Base-by-base conservation (phyloP, 2,329 filamentous ascomycete genomes). In the Scedosporium boydii region DNA sequence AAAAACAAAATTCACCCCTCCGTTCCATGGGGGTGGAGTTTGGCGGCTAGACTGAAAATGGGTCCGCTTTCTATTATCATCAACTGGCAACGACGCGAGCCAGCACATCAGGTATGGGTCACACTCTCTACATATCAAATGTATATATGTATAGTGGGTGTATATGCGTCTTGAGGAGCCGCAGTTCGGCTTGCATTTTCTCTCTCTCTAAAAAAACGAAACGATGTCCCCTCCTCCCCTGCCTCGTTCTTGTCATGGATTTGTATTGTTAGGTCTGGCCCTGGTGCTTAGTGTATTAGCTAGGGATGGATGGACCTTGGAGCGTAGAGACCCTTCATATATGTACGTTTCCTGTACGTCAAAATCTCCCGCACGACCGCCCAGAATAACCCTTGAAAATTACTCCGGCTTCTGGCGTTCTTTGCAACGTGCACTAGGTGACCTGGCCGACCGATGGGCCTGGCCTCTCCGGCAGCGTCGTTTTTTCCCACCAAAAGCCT, bases 31-130 rank as follows among this genome's bases (percentile, higher is more conserved):
- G 59, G 46, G 46, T 41, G 48, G 26, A 55, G 16, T 42, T 44
- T 51, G 58, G 27, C 51, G 23, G 38, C 53, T 57, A 62, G 53
- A 26, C 51, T 58, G 34, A 23, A 38, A 59, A 59, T 29, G 29
- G 61, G 61, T 16, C 56, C 56, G 10, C 41, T 55, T 53, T 23
- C n/a, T 42, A 38, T 26, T 58, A 58, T 58, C n/a, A 85, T 87
- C 82, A 86, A 93, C 87, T 93, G 90, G 90, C 84, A 84, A 86
- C 82, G 82, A 88, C 82, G 81, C 80, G 87, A 87, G 91, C 91
- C 91, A 96, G 82, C 91, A 89, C 91, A 96, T 92, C 90, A 90
- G 80, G 78, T 51, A 85, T 84, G 83, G 84, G 83, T 85, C 83
- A 83, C 83, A 84, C 82, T 82, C 76, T 82, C 70, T 68, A 38